phyloP scores from a whole-genome alignment of 257 asterid species.

The Echites panduratus region DNA sequence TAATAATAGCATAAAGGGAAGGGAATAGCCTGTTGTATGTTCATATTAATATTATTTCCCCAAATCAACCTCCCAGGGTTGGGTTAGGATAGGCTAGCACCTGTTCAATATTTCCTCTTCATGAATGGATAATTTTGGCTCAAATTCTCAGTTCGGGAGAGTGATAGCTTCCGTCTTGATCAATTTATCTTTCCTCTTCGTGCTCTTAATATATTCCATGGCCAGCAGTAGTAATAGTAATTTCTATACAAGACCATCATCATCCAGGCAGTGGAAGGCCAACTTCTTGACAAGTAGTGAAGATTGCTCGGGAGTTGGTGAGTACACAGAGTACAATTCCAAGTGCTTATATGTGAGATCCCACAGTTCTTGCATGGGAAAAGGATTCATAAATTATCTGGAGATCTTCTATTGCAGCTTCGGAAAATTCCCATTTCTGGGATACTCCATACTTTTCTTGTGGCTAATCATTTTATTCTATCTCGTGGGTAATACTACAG shows the following conservation, averaged over 20 bases:
- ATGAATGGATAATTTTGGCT: slow-evolving; percentile 31
- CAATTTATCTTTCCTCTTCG: slow-evolving; percentile 37
- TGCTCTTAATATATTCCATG: slow-evolving; percentile 33
- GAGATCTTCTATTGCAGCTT: slow-evolving; percentile 54
- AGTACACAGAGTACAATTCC: slow-evolving; percentile 23
- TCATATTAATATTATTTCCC: too few relatives aligned
- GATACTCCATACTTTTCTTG: slow-evolving; percentile 35
- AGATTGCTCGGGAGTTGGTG: slow-evolving; percentile 30
- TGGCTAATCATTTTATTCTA: slow-evolving; percentile 61
- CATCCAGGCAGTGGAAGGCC: background rate
- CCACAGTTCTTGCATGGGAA: slow-evolving; percentile 30
- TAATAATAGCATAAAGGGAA: too few relatives aligned
- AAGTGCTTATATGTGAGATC: slow-evolving; percentile 44
- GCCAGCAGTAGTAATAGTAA: too few relatives aligned
- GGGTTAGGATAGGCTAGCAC: background rate
- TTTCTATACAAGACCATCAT: slow-evolving; percentile 9
- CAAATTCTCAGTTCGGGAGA: slow-evolving; percentile 16
- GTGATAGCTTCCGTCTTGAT: slow-evolving; percentile 29
- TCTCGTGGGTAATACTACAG: slow-evolving; percentile 59
- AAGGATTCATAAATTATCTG: slow-evolving; percentile 59
- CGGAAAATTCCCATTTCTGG: slow-evolving; percentile 25
- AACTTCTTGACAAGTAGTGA: background rate
- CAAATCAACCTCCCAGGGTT: too few relatives aligned
- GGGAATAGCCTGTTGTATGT: too few relatives aligned
- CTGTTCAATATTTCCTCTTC: background rate